Base-by-base conservation (phyloP, 169 alveolate genomes). In the Babesia divergens region DNA sequence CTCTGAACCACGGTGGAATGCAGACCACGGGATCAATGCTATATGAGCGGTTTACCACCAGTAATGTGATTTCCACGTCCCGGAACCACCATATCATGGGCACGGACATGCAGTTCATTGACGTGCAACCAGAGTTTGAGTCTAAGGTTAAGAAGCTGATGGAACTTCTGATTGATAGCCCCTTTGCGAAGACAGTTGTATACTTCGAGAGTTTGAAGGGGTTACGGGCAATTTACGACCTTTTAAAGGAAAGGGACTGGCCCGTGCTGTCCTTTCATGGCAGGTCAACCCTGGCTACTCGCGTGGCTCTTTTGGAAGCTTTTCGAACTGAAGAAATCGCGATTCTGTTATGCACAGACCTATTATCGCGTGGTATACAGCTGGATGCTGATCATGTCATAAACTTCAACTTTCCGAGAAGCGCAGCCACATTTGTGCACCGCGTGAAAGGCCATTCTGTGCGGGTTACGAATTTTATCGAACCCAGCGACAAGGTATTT, bases 1-100 rank as follows among this genome's bases (percentile, higher is more conserved):
- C 90, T 13, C 44, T 87, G 14, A 84, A 82, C 37, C 79, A 77
- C 14, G 89, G 84, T 16, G 92, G 92, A 0, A 74, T 74, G 44
- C 84, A 84, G 42, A 87, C 92, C 31, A 54, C 80, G 2, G 92
- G 92, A 6, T 75, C 86, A 26, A 87, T 87, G 91, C 28, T 87
- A 50, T 37, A 80, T 22, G 92, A 87, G 50, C 55, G 92, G 24
- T 87, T 87, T 29, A 59, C 65, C n/a, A 77, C 83, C 34, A 68
- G 86, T 34, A 18, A 20, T 28, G 13, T 59, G 46, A 53, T 77
- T 11, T 67, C 65, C 16, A 54, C 66, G 3, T 42, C 43, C 7
- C 50, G 7, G 20, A 68, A 67, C 53, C 86, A 77, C 50, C 35
- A 37, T 29, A 2, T 77, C 6, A 37, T 44, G 16, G 14, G 34